Conservation (phyloP, 2,329 filamentous ascomycete genomes). For the Diaporthe caulivora region DNA sequence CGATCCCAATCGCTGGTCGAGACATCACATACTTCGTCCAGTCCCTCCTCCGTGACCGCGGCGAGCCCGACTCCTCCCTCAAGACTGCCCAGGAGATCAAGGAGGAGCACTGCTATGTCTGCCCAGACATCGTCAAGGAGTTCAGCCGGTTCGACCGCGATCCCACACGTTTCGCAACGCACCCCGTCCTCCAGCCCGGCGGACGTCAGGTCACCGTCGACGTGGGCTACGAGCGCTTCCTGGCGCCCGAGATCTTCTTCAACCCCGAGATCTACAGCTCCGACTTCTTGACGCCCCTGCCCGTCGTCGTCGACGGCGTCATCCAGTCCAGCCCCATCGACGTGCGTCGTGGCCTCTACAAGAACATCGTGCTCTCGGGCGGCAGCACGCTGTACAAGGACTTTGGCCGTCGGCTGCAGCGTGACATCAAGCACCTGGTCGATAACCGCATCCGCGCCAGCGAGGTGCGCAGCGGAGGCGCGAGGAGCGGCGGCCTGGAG, state of each 20-base stretch:
- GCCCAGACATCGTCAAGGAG: conserved; percentile 98
- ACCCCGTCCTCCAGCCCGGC: conserved; percentile 87
- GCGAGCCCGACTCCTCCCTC: conserved; percentile 94
- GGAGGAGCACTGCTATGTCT: conserved; percentile 98
- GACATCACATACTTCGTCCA: conserved; percentile 99
- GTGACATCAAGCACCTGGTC: conserved; percentile 96
- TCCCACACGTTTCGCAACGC: conserved; percentile 89
- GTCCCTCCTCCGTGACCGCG: conserved; percentile 92
- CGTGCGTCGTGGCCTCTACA: conserved; percentile 95
- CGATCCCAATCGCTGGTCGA: conserved; percentile 95
- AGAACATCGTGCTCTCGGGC: conserved; percentile 98
- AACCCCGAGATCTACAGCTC: conserved; percentile 99
- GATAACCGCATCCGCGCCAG: conserved; percentile 93
- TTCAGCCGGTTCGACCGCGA: conserved; percentile 95
- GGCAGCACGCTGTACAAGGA: conserved; percentile 99
- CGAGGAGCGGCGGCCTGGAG: conserved; percentile 92
- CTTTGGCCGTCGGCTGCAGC: conserved; percentile 94
- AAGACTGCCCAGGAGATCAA: conserved; percentile 99
- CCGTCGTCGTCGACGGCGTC: conserved; percentile 93
- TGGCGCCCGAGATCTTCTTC: conserved; percentile 99
- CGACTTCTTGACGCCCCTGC: conserved; percentile 95
- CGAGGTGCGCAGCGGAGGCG: conserved; percentile 90
- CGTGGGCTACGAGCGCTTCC: conserved; percentile 96
- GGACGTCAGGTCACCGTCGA: conserved; percentile 89
- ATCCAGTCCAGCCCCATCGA: conserved; percentile 99